Evolutionary conservation across 257 asterid genomes (phyloP).

Genomic region (Fraxinus pennsylvanica): DNA sequence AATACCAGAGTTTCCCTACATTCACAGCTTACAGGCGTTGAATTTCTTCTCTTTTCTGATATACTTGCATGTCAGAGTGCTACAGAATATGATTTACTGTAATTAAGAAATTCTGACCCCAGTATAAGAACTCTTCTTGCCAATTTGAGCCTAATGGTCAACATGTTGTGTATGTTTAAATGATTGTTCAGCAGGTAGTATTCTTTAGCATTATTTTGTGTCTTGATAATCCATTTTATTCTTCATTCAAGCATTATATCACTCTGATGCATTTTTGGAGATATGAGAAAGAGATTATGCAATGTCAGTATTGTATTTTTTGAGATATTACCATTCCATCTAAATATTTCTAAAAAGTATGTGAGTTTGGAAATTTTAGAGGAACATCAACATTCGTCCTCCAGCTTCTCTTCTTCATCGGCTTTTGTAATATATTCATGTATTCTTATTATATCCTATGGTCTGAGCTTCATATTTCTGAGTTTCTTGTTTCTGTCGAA

Average conservation of each 20-base stretch:
- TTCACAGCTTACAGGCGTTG: neutral
- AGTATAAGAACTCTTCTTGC: neutral
- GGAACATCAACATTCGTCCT: neutral
- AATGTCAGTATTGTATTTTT: conserved; percentile 3
- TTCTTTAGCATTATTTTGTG: conserved; percentile 4
- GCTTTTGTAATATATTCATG: conserved; percentile 1
- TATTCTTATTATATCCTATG: conserved; percentile 21
- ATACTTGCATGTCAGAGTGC: conserved; percentile 5
- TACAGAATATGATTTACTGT: conserved; percentile 13
- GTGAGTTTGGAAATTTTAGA: neutral
- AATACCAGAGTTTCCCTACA: neutral
- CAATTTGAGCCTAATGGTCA: neutral
- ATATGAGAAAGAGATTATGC: neutral
- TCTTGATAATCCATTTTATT: conserved; percentile 14
- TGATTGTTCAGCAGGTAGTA: neutral
- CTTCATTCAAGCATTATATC: neutral
- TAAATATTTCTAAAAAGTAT: conserved; percentile 9
- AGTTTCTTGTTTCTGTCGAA: conserved; percentile 20
- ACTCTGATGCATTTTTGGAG: neutral
- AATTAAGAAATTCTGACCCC: conserved; percentile 4
- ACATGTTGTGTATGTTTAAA: neutral
- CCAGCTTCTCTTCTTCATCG: conserved; percentile 8
- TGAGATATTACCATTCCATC: neutral
- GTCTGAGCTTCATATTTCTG: conserved; percentile 5
- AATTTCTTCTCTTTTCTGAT: neutral